Base-by-base conservation (phyloP, 2,329 filamentous ascomycete species). In the Pseudocercospora musae region DNA sequence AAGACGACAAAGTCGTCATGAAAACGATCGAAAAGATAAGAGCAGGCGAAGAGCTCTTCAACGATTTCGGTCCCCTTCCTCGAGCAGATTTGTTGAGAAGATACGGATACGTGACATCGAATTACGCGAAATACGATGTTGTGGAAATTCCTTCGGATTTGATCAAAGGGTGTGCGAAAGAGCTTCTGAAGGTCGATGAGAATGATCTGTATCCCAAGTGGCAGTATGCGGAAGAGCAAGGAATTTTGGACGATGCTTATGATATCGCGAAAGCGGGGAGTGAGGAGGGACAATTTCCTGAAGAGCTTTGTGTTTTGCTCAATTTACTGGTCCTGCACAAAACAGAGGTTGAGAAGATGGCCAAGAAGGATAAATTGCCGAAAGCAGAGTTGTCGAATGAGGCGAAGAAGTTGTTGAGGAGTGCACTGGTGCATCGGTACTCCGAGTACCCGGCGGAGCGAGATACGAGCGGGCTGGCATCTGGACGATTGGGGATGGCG, bases 11-110 rank as follows among this genome's bases (percentile, higher is more conserved):
- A 10, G 80, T 96, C 8, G 87, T 87, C 2, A 94, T 95, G 75
- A 89, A 87, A 23, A 82, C 89, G 0, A 80, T 93, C 62, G 85
- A 87, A 48, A 78, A 84, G 0, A 92, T 96, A 70, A 78, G 76
- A 23, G 83, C 84, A 0, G 90, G 90, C 5, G 85, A 91, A 60
- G 90, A 96, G 75, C 85, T 96, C 18, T 85, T 93, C 73, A 96
- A 96, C 74, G 93, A 96, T 77, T 96, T 96, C 68, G 93, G 93
- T 0, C 87, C 92, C 5, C 84, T 96, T 2, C 89, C 92, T 9
- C 89, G 90, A 62, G 89, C 90, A 0, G 92, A 97, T 72, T 80
- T 96, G 7, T 82, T 96, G 10, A 83, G 93, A 37, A 84, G 92
- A 13, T 96, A 96, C 69, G 93, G 93, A 18, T 96, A 96, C 71